Evolutionary conservation across 495 filamentous ascomycete genomes (phyloP).

Genomic region (Xylaria castorea): DNA sequence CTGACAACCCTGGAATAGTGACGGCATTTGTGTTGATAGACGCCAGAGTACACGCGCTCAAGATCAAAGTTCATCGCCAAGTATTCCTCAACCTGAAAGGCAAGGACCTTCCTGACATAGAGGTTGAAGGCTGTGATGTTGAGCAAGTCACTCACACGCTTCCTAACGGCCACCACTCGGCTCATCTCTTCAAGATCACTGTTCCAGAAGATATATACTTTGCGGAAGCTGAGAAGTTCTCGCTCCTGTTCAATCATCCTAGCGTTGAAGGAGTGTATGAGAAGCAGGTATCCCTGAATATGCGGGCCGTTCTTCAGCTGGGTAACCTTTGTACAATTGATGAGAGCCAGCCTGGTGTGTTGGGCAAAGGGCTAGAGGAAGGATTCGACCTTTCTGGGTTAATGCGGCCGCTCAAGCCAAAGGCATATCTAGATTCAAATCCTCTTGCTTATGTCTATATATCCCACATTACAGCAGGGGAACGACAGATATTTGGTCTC

Average conservation of each 20-base stretch:
- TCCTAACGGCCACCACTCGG: slow-evolving; percentile 93
- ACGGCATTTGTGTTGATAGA: slow-evolving; percentile 92
- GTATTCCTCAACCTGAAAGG: slow-evolving; percentile 91
- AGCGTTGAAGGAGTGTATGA: slow-evolving; percentile 98
- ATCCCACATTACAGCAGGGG: slow-evolving; percentile 89
- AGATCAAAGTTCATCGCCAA: slow-evolving; percentile 86
- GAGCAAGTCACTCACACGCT: slow-evolving; percentile 92
- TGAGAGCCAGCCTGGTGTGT: slow-evolving; percentile 83
- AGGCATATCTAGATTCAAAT: slow-evolving; percentile 73
- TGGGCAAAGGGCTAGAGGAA: slow-evolving; percentile 90
- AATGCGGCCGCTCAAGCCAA: slow-evolving; percentile 66
- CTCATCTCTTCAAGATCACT: slow-evolving; percentile 90
- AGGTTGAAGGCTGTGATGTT: slow-evolving; percentile 83
- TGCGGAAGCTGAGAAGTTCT: slow-evolving; percentile 80
- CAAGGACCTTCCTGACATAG: slow-evolving; percentile 85
- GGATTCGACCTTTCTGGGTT: slow-evolving; percentile 89
- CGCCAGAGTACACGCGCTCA: slow-evolving; percentile 84
- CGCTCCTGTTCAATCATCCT: slow-evolving; percentile 83
- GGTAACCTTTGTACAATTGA: slow-evolving; percentile 97
- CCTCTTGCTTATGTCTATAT: slow-evolving; percentile 83
- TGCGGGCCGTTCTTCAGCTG: slow-evolving; percentile 84
- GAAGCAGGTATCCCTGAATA: slow-evolving; percentile 82
- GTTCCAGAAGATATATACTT: slow-evolving; percentile 90
- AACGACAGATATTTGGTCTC: slow-evolving; percentile 89
- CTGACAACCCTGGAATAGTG: slow-evolving; percentile 83